Evolutionary conservation across 805 yeast genomes (phyloP), one percentile per base, ranked within the genome.

Genomic region (Candida ovalis): DNA sequence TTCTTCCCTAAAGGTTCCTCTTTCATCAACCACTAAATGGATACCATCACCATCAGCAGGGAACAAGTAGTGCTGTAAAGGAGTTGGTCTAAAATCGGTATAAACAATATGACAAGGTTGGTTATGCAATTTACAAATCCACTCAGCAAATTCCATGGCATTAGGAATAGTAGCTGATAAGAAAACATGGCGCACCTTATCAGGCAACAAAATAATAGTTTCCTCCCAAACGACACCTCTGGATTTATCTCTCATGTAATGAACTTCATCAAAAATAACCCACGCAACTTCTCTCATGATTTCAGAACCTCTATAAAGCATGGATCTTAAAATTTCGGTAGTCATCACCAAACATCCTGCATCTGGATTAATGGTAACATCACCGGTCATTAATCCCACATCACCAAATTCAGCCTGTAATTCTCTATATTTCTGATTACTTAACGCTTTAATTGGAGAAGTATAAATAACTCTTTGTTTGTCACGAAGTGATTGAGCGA

Each of bases 221-320:
- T 94, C 99, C 71, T 94, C 99, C 99, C 99, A 94, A 3, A 94
- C 99, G 13, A 94, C 99, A 61, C 99, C 99, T 67, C 99, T 82
- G 60, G 89, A 96, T 49, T 88, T 84, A 70, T 94, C 99, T 65
- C 94, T 94, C 53, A 94, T 97, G 63, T 94, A 94, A 68, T 94
- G 99, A 1, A 94, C 99, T 64, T 94, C 99, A 70, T 94, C 99
- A 64, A 94, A 94, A 37, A 94, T 90, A 24, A 94, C 97, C 73
- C 91, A 94, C 62, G 92, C 99, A 21, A 94, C 97, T 68, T 94
- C 99, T 65, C 99, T 77, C 58, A 94, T 91, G 41, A 94, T 68
- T 70, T 94, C 99, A 0, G 98, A 96, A 51, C 99, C 99, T 61
- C 96, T 76, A 62, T 94, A 94, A 35, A 94, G 76, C 99, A 94